Evolutionary conservation across 768 basidiomycete species (phyloP).

Genomic region (Amanita exitialis): DNA sequence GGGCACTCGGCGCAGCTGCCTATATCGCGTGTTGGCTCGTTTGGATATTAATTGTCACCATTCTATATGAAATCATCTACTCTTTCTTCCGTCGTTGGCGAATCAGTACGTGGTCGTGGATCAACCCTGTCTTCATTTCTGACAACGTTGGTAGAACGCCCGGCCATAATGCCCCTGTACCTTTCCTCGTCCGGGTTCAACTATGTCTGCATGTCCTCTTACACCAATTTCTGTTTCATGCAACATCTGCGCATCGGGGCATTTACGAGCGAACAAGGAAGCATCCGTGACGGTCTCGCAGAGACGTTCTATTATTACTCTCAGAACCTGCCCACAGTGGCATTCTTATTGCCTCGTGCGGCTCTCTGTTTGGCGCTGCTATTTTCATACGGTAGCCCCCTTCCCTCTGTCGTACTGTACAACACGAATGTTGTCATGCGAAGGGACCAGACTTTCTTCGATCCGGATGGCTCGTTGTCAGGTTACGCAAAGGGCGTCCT

Average conservation of each 20-base stretch:
- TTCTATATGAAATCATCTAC: slow-evolving; percentile 71
- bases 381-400: slow-evolving; percentile 47
- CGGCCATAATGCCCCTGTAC: slow-evolving; percentile 75
- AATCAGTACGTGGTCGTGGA: slow-evolving; percentile 47
- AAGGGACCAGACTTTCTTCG: slow-evolving; percentile 75
- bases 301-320: slow-evolving; percentile 80
- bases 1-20: slow-evolving; percentile 75
- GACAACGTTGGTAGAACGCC: slow-evolving; percentile 48
- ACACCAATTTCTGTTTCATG: slow-evolving; percentile 77
- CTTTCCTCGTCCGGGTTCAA: slow-evolving; percentile 72
- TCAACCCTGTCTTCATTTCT: slow-evolving; percentile 5
- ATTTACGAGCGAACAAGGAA: slow-evolving; percentile 41
- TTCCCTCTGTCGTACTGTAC: slow-evolving; percentile 35
- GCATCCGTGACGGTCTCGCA: slow-evolving; percentile 44
- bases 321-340: slow-evolving; percentile 77
- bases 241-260: slow-evolving; percentile 69
- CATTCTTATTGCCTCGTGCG: slow-evolving; percentile 76
- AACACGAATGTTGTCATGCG: slow-evolving; percentile 21
- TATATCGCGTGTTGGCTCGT: slow-evolving; percentile 76
- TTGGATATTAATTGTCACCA: slow-evolving; percentile 62
- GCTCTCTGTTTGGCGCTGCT: slow-evolving; percentile 65
- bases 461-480: slow-evolving; percentile 55
- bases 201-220: slow-evolving; percentile 68
- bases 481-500: slow-evolving; percentile 72
- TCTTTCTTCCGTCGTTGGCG: slow-evolving; percentile 72